Evolutionary conservation across 2,329 filamentous ascomycete genomes (phyloP).

Genomic region (Aspergillus puulaauensis): DNA sequence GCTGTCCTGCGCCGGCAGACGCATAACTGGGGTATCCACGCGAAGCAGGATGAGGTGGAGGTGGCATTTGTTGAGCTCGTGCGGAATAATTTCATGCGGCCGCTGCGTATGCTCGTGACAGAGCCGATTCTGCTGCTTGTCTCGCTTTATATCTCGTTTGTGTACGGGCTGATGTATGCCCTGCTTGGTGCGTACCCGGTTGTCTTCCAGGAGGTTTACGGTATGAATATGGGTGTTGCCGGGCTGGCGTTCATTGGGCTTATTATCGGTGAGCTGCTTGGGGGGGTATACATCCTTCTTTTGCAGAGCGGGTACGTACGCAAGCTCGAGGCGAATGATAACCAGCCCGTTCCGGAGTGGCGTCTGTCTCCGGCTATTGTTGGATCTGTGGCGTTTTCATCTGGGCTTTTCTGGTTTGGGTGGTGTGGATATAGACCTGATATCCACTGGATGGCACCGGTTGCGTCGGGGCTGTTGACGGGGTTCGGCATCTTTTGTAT

Average conservation of each 20-base stretch:
- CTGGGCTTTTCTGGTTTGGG: constrained; percentile 41
- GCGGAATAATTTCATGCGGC: constrained; percentile 49
- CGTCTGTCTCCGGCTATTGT: constrained; percentile 33
- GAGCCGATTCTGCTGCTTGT: constrained; percentile 41
- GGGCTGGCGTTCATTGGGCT: constrained; percentile 32
- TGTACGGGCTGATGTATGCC: constrained; percentile 35
- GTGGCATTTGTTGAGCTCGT: constrained; percentile 51
- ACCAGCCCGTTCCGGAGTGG: constrained; percentile 35
- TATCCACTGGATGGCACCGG: constrained; percentile 31
- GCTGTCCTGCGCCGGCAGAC: constrained; percentile 53
- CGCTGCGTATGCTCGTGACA: constrained; percentile 39
- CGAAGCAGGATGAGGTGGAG: constrained; percentile 54
- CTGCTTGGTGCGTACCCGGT: constrained; percentile 33
- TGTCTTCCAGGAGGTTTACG: constrained; percentile 31
- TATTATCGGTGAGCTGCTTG: constrained; percentile 33
- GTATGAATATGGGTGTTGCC: constrained; percentile 31
- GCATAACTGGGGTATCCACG: constrained; percentile 61
- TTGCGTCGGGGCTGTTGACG: constrained; percentile 6
- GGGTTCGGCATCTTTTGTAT: constrained; percentile 14
- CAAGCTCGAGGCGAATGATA: constrained; percentile 31
- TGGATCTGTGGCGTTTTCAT: constrained; percentile 33
- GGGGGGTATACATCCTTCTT: constrained; percentile 29
- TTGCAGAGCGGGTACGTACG: constrained; percentile 29
- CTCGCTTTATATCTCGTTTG: constrained; percentile 34
- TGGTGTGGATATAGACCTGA: constrained; percentile 34